Evolutionary conservation across 139 green algal species (phyloP), one percentile per base, ranked within the genome.

Genomic region (Chlorella vulgaris): DNA sequence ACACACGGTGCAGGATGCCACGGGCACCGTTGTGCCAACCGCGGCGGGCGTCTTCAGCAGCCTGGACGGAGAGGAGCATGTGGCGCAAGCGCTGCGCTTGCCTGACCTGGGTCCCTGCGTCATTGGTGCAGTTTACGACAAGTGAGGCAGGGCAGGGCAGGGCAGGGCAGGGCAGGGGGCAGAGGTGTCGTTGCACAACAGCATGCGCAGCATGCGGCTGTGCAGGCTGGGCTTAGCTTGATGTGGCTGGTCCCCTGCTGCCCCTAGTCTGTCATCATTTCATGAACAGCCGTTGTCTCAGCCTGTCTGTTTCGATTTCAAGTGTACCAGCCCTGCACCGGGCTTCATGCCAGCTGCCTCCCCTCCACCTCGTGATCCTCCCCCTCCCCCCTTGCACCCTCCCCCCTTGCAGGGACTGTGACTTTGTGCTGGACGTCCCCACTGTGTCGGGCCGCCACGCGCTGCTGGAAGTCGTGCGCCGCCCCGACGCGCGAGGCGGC

Each of bases 361-460:
- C n/a, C n/a, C n/a, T n/a, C n/a, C n/a, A n/a, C n/a, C n/a, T n/a
- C n/a, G n/a, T n/a, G n/a, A n/a, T 24, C 61, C n/a, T 18, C 28
- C 61, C 61, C 61, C 61, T 24, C n/a, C 28, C 19, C 61, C 19
- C n/a, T 33, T 19, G 18, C 61, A 69, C 61, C 61, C 61, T 31
- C 61, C 61, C n/a, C 28, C 28, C 28, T 10, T 58, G 53, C 61
- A 42, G 69, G 0, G 76, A 82, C 31, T 75, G 73, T 38, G 87
- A 91, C 55, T 60, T 83, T 18, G 61, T 90, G 28, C 22, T 91
- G 43, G 79, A 90, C 31, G 36, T 74, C 19, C 78, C 87, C 40
- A 78, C 31, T 7, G 70, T 89, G 28, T 90, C 85, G 15, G 83
- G 75, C 21, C 39, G 68, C 10, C 83, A 91, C 70, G 83, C 71